Evolutionary conservation across 1,139 yeast species (phyloP), one percentile per base, ranked within the genome.

Genomic region (Debaryomyces singareniensis): DNA sequence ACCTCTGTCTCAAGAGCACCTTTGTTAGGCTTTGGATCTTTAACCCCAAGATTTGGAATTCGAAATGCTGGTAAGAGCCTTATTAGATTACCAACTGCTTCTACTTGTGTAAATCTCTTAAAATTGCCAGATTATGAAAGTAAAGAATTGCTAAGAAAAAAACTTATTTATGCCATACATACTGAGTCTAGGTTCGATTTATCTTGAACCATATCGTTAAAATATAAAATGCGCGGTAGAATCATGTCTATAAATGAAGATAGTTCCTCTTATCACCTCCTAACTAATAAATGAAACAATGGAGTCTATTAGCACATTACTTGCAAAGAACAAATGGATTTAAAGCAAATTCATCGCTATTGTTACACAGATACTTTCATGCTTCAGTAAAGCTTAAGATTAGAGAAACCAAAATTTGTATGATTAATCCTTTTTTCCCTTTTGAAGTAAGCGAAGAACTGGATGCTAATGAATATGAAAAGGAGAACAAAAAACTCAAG

Each of bases 1-100:
- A 91, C 97, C 0, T 83, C 96, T 0, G 95, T 86, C 1, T 78
- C 95, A 2, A 71, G 91, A 38, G 95, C 96, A 0, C 98, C 99
- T 1, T 61, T 91, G 22, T 64, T 85, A 16, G 99, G 99, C 1
- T 91, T 91, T 51, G 65, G 69, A 3, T 75, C 78, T 5, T 62
- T 93, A 30, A 59, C 58, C 22, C 98, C 99, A 0, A 66, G 65
- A 34, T 87, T 91, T 58, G 95, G 95, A 2, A 82, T 91, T 28
- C 57, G 86, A 29, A 77, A 78, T 43, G 71, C 81, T 1, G 95
- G 95, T 0, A 62, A 66, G 18, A 67, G 68, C 5, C 29, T 30
- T 4, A 43, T 43, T 3, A 61, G 95, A 25, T 61, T 91, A 26
- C 98, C 98, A 0, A 86, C 96, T 0, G 84, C 97, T 0, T 77